Evolutionary conservation across 2,329 filamentous ascomycete species (phyloP).

Genomic region (Hymenoscyphus fructigenus): DNA sequence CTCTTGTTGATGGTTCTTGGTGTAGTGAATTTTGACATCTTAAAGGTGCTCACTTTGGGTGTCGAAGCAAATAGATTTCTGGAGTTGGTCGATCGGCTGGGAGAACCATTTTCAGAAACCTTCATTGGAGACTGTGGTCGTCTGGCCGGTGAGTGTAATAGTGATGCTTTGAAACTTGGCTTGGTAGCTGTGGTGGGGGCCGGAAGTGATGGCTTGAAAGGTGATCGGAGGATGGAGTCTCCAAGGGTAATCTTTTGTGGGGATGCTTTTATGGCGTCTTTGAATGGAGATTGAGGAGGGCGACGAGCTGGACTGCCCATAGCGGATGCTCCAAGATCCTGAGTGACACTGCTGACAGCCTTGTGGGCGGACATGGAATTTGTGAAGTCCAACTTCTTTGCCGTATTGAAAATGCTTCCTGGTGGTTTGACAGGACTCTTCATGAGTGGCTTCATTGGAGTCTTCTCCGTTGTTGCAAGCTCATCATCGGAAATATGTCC

Average conservation of each 20-base stretch:
- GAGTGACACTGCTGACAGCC: constrained; percentile 34
- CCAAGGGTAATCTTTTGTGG: constrained; percentile 46
- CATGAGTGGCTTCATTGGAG: constrained; percentile 51
- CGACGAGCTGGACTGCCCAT: constrained; percentile 58
- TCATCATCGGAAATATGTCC: constrained; percentile 59
- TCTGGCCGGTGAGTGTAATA: constrained; percentile 37
- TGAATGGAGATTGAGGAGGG: constrained; percentile 51
- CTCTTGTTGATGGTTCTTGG: constrained; percentile 32
- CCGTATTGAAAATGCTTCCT: constrained; percentile 33
- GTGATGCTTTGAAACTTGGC: constrained; percentile 32
- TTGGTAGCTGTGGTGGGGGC: constrained; percentile 23
- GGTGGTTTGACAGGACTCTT: constrained; percentile 56
- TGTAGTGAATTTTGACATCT: constrained; percentile 35
- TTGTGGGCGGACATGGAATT: constrained; percentile 35
- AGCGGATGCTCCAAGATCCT: constrained; percentile 41
- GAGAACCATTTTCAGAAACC: constrained; percentile 33
- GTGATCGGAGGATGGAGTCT: constrained; percentile 31
- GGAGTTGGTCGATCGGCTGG: constrained; percentile 22
- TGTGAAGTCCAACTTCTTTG: constrained; percentile 40
- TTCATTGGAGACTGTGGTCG: constrained; percentile 37
- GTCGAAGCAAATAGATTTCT: constrained; percentile 27
- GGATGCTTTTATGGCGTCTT: constrained; percentile 56
- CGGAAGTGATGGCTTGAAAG: constrained; percentile 33
- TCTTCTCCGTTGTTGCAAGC: constrained; percentile 52
- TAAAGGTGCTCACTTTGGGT: constrained; percentile 33